Conservation (phyloP, 2,329 filamentous ascomycete genomes). For the Orbilia oligospora region DNA sequence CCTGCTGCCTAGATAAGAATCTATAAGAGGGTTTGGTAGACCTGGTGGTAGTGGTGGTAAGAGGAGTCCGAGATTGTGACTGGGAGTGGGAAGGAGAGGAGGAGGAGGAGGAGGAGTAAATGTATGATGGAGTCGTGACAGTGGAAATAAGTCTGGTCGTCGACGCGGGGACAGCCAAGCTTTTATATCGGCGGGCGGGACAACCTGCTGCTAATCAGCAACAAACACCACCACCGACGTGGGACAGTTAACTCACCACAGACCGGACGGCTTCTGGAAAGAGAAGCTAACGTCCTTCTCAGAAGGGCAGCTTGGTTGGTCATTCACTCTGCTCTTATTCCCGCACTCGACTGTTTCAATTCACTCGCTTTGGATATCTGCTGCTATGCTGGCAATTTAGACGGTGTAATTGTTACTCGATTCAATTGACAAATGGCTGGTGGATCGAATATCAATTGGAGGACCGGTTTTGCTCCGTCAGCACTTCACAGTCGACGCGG, state of each 20-base stretch:
- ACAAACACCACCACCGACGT: slow-evolving; percentile 5
- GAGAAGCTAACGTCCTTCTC: slow-evolving; percentile 60
- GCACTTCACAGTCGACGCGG: slow-evolving; percentile 4
- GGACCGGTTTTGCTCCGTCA: background rate
- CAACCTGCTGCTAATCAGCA: slow-evolving; percentile 32
- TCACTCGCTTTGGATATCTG: background rate
- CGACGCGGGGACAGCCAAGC: slow-evolving; percentile 23
- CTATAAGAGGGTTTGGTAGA: background rate
- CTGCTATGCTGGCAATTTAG: background rate
- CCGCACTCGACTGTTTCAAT: slow-evolving; percentile 4
- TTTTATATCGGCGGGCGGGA: slow-evolving; percentile 43
- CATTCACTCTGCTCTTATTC: slow-evolving; percentile 48
- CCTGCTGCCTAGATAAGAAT: slow-evolving; percentile 38
- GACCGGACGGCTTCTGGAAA: slow-evolving; percentile 50
- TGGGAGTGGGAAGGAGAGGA: background rate
- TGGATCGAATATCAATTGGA: background rate
- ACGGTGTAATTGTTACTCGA: slow-evolving; percentile 14
- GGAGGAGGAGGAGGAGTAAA: no score
- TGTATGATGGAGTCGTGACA: slow-evolving; percentile 1
- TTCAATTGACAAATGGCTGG: slow-evolving; percentile 20
- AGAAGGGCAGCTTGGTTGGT: slow-evolving; percentile 61
- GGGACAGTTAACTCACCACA: slow-evolving; percentile 16
- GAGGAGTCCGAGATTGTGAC: background rate
- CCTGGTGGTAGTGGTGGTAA: background rate
- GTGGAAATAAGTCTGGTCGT: slow-evolving; percentile 3